Base-by-base conservation (phyloP, 495 filamentous ascomycete genomes). In the Astrocystis sublimbata region DNA sequence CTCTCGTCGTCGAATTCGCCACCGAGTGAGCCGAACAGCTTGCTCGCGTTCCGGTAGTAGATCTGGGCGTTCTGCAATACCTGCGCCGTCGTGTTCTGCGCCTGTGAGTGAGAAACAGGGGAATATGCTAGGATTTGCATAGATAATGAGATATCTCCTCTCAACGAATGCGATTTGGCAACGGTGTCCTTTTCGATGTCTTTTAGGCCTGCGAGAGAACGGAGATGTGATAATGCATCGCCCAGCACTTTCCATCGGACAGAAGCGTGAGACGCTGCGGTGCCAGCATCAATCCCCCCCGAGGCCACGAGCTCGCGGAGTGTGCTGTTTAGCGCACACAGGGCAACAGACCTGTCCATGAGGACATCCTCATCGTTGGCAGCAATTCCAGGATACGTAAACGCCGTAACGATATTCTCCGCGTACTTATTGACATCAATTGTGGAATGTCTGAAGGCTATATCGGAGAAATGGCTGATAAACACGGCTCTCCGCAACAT, bases 31-130 rank as follows among this genome's bases (percentile, higher is more conserved):
- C 38, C 75, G 24, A 63, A 36, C 15, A 63, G 53, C 61, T 58
- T 79, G 28, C 81, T 77, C 10, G 85, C 85, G 40, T 85, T 85
- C 46, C 83, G 79, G 65, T 86, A 89, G 62, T 83, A 88, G 1
- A 85, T 83, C 36, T 83, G 82, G 3, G 86, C 85, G 62, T 88
- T 86, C 38, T 78, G 78, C 38, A 88, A 70, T 23, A 88, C 77
- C 24, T 76, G 82, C 4, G 75, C 51, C 21, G 73, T 75, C 43
- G 81, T 81, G 53, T 82, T 76, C 41, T 75, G 66, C 12, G 85
- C 82, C 59, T 80, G 69, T 8, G 70, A 65, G 63, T 85, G 76
- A 24, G 81, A 76, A 65, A 74, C 76, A 4, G 83, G 69, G 2
- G 79, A 68, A 33, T 76, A 71, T 1, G 82, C 81, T 21, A 89